Percentiles rank a stretch among this genome's conserved stretches.
phyloP scores from a whole-genome alignment of 1,139 yeast species.

The Spencermartinsiella ligniputridi region DNA sequence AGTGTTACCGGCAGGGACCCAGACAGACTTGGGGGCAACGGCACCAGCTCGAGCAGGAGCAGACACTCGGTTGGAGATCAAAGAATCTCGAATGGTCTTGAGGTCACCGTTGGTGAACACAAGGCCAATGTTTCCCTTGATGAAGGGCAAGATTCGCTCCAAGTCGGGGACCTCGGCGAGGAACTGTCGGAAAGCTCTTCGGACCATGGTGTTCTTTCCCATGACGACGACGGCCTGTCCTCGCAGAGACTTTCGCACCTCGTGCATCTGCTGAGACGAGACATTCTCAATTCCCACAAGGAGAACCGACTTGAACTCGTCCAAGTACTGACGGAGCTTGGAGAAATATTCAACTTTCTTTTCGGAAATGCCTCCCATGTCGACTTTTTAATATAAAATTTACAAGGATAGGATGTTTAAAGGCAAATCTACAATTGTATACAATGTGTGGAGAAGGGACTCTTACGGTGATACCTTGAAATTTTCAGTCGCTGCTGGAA shows the following conservation, averaged over 20 bases:
- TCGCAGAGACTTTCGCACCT: conserved; percentile 96
- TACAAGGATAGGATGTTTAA: conserved; percentile 93
- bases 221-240: conserved; percentile 90
- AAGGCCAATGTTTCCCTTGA: conserved; percentile 99
- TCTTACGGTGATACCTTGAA: conserved; percentile 4
- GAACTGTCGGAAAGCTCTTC: conserved; percentile 99
- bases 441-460: conserved; percentile 3
- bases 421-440: conserved; percentile 46
- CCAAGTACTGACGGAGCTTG: conserved; percentile 92
- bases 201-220: conserved; percentile 99
- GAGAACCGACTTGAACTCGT: conserved; percentile 97
- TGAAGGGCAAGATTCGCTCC: conserved; percentile 91
- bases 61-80: conserved; percentile 91
- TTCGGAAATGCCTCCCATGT: conserved; percentile 99
- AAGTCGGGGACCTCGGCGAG: conserved; percentile 89
- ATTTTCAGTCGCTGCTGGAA: conserved; percentile 7
- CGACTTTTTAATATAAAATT: conserved; percentile 68
- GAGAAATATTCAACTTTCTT: conserved; percentile 93
- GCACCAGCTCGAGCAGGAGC: conserved; percentile 99
- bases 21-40: conserved; percentile 95
- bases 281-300: conserved; percentile 99
- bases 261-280: conserved; percentile 99
- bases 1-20: conserved; percentile 99
- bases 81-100: conserved; percentile 82
- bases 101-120: conserved; percentile 97